phyloP scores from a whole-genome alignment of 768 basidiomycete species.

The Pleurotus salmoneostramineus region DNA sequence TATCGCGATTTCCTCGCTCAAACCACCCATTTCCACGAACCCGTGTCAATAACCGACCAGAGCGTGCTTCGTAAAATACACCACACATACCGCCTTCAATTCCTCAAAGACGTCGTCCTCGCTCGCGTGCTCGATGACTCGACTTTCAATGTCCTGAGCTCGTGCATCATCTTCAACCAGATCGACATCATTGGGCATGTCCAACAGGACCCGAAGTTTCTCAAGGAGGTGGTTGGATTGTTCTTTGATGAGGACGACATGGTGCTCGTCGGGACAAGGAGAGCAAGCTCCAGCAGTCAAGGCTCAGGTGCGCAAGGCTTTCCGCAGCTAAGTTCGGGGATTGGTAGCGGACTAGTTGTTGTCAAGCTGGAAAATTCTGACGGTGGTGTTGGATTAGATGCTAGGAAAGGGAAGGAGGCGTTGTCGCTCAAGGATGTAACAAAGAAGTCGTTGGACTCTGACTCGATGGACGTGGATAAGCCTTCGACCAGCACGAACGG shows the following conservation, averaged over 20 bases:
- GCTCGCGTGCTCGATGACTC: conserved; percentile 93
- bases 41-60: conserved; percentile 76
- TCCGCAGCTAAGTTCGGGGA: neutral
- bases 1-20: conserved; percentile 91
- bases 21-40: conserved; percentile 84
- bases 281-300: conserved; percentile 6
- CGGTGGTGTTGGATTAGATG: conserved; percentile 19
- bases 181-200: conserved; percentile 95
- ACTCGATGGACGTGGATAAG: conserved; percentile 37
- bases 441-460: conserved; percentile 21
- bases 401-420: neutral
- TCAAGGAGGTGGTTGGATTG: conserved; percentile 72
- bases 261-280: conserved; percentile 34
- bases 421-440: conserved; percentile 1
- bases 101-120: conserved; percentile 97
- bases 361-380: conserved; percentile 36
- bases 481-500: conserved; percentile 18
- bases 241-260: conserved; percentile 69
- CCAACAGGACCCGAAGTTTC: conserved; percentile 70
- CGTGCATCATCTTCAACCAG: conserved; percentile 98
- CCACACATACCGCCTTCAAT: conserved; percentile 95
- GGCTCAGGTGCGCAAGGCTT: conserved; percentile 5
- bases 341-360: neutral
- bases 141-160: conserved; percentile 95
- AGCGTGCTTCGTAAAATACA: conserved; percentile 85